A percentile compares a stretch with the other conserved stretches of the same genome.
phyloP scores from a whole-genome alignment of 1,284 basidiomycete species.

The Melampsora americana region DNA sequence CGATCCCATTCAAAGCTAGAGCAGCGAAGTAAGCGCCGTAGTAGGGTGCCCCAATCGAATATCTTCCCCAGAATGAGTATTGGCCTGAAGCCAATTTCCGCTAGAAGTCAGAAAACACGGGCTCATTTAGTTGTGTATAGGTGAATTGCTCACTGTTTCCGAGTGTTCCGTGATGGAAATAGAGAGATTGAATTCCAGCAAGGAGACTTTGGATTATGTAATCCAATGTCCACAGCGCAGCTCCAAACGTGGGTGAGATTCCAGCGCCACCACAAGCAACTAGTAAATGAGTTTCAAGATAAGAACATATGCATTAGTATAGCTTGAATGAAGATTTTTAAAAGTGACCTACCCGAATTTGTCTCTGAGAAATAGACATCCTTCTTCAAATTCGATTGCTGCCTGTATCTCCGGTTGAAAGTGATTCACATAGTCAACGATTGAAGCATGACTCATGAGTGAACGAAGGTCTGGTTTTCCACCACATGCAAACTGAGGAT shows the following conservation, averaged over 20 bases:
- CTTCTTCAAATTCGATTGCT: slow-evolving; percentile 55
- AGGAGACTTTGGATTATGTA: slow-evolving; percentile 58
- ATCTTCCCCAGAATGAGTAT: slow-evolving; percentile 22
- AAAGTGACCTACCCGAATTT: slow-evolving; percentile 53
- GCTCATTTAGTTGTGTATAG: not conserved
- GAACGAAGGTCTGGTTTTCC: slow-evolving; percentile 54
- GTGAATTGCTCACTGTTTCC: not conserved
- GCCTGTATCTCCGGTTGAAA: slow-evolving; percentile 56
- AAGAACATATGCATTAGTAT: not conserved
- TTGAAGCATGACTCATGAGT: slow-evolving; percentile 58
- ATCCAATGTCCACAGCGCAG: slow-evolving; percentile 59
- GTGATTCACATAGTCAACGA: slow-evolving; percentile 56
- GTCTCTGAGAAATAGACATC: slow-evolving; percentile 58
- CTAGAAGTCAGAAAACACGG: not conserved
- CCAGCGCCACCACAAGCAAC: slow-evolving; percentile 59
- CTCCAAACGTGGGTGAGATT: slow-evolving; percentile 58
- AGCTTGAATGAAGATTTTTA: not conserved
- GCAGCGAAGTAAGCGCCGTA: slow-evolving; percentile 58
- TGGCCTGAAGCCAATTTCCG: not conserved
- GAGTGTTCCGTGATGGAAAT: slow-evolving; percentile 58
- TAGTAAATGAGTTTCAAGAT: slow-evolving; percentile 37
- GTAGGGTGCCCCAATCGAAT: slow-evolving; percentile 55
- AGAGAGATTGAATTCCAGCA: slow-evolving; percentile 56
- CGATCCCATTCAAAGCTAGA: slow-evolving; percentile 54
- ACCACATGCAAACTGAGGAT: slow-evolving; percentile 58